Evolutionary conservation across 371 early-diverging fungal species (phyloP), one percentile per base, ranked within the genome.

Genomic region (Mortierella sp.): DNA sequence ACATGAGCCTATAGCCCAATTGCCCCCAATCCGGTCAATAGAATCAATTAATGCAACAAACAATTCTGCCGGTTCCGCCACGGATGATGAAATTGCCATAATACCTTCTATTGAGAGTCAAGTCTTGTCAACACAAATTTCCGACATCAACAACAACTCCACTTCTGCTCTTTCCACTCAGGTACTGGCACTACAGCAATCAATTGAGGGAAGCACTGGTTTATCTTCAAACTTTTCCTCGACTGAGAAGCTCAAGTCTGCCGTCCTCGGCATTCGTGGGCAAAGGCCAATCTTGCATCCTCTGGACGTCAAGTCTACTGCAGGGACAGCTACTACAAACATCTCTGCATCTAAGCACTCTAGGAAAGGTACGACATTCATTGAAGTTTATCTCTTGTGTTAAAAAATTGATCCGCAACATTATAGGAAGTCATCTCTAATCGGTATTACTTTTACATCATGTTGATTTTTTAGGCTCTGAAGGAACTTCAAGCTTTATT

Each of bases 71-170:
- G 13, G 32, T 9, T 56, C 55, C 7, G 32, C n/a, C 10, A 5
- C 28, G 9, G 42, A 61, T 22, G 29, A 22, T 1, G 60, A 43
- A 4, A 34, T 8, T 34, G 3, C 32, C 1, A 23, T 43, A 2
- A 1, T 37, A 15, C 60, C 54, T 7, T 76, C 76, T 2, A 83
- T 76, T 22, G 68, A 75, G 62, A 58, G 58, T n/a, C 76, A 69
- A 31, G 73, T 86, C 60, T 58, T 71, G 59, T 75, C 67, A 64
- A 83, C 76, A 5, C 70, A 76, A 62, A 82, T 79, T 5, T 70
- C 79, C 4, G 68, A 71, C 42, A 65, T 35, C 35, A 61, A 28
- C 0, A 32, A 66, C 34, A 51, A 57, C 34, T 66, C 70, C 7
- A 35, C 15, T 1, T 49, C 53, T 0, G 45, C 66, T 61, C 4